Evolutionary conservation across 2,329 filamentous ascomycete genomes (phyloP).

Genomic region (Beauveria sp.): DNA sequence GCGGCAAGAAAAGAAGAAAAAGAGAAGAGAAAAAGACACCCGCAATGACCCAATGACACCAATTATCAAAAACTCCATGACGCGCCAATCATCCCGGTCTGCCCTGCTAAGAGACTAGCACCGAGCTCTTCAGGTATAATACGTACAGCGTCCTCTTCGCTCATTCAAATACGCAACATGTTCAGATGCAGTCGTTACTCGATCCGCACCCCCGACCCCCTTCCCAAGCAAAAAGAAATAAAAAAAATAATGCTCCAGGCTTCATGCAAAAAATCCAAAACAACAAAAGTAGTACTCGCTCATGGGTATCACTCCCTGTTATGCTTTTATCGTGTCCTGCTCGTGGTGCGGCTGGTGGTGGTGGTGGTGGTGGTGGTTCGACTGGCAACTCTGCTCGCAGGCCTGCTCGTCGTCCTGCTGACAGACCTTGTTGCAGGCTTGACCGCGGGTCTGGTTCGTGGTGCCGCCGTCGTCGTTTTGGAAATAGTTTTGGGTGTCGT

Average conservation of each 20-base stretch:
- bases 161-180: neutral
- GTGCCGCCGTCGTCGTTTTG: slow-evolving; percentile 1
- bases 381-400: neutral
- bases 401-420: slow-evolving; percentile 7
- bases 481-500: slow-evolving; percentile 2
- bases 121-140: neutral
- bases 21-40: neutral
- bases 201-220: neutral
- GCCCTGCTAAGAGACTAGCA: neutral
- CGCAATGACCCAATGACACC: neutral
- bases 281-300: slow-evolving; percentile 1
- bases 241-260: neutral
- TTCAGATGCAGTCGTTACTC: slow-evolving; percentile 4
- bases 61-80: slow-evolving; percentile 1
- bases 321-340: slow-evolving; percentile 8
- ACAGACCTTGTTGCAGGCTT: neutral
- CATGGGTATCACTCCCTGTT: neutral
- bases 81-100: neutral
- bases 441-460: neutral
- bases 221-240: too few relatives aligned
- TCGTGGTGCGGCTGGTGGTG: slow-evolving; percentile 1
- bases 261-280: neutral
- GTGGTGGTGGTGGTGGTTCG: neutral
- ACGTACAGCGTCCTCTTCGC: slow-evolving; percentile 1
- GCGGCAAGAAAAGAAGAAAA: neutral